A percentile compares a stretch with the other conserved stretches of the same genome.
Conservation (phyloP, 2,329 filamentous ascomycete genomes). For the Phyllosticta capitalensis region DNA sequence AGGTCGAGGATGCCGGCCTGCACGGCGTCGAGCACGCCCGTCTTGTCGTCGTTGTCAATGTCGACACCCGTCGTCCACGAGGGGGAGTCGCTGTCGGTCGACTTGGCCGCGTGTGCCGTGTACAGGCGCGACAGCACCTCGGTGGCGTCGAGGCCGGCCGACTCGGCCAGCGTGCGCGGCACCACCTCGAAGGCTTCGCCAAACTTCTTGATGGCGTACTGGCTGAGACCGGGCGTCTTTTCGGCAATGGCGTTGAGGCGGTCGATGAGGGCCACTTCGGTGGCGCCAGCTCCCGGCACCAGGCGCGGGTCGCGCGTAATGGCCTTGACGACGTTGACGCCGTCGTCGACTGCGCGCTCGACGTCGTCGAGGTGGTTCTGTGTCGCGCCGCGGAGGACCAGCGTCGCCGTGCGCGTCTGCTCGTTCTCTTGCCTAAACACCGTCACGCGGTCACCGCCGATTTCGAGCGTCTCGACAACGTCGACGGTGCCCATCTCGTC, state of each 20-base stretch:
- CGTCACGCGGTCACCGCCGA: constrained; percentile 94
- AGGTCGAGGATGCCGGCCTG: constrained; percentile 87
- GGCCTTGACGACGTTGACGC: constrained; percentile 97
- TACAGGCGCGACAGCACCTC: constrained; percentile 89
- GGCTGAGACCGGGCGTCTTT: constrained; percentile 82
- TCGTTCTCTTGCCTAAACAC: constrained; percentile 97
- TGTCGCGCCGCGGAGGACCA: constrained; percentile 89
- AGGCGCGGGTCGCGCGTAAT: constrained; percentile 88
- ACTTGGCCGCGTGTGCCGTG: constrained; percentile 65
- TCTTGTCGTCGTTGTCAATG: constrained; percentile 75
- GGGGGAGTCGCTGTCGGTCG: constrained; percentile 56
- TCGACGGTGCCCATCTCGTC: constrained; percentile 97
- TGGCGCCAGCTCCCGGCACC: constrained; percentile 87
- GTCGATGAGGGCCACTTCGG: constrained; percentile 89
- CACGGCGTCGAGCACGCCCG: constrained; percentile 75
- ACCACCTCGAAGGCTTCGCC: constrained; percentile 97
- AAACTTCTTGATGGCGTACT: constrained; percentile 96
- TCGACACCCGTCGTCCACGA: constrained; percentile 84
- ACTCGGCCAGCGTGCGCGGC: constrained; percentile 86
- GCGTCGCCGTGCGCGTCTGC: constrained; percentile 81
- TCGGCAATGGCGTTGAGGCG: constrained; percentile 84
- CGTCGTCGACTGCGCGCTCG: constrained; percentile 93
- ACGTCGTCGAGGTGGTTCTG: constrained; percentile 98
- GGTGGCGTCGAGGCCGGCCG: constrained; percentile 91
- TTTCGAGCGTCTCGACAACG: constrained; percentile 92